phyloP scores from a whole-genome alignment of 163 green algal genomes.

The Picocystis sp. region DNA sequence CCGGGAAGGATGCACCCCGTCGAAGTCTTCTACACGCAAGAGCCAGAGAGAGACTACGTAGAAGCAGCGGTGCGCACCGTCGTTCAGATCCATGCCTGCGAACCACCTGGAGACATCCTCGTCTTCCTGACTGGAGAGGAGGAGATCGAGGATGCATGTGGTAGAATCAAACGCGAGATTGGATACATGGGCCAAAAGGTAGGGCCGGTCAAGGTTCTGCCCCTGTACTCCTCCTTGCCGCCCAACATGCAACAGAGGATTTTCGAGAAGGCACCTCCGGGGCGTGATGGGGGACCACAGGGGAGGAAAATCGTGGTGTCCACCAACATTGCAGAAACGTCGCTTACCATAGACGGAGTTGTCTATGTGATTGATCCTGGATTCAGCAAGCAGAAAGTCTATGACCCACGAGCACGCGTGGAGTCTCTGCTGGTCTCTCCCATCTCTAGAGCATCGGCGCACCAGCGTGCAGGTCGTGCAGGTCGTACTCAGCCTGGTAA shows the following conservation, averaged over 20 bases:
- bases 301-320: conserved; percentile 96
- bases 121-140: conserved; percentile 99
- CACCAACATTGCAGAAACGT: conserved; percentile 99
- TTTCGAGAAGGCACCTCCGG: conserved; percentile 44
- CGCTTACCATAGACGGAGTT: conserved; percentile 97
- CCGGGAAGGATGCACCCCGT: conserved; percentile 87
- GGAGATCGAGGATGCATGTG: conserved; percentile 80
- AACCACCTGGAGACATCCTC: conserved; percentile 79
- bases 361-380: conserved; percentile 99
- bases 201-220: conserved; percentile 65
- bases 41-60: conserved; percentile 95
- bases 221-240: conserved; percentile 93
- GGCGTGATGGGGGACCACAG: conserved; percentile 26
- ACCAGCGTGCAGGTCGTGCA: conserved; percentile 86
- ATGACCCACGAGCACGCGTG: conserved; percentile 93
- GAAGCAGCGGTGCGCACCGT: conserved; percentile 90
- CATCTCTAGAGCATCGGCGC: conserved; percentile 81
- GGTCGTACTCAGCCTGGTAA: conserved; percentile 91
- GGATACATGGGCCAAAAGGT: conserved; percentile 43
- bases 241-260: conserved; percentile 91
- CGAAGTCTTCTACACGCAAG: conserved; percentile 99
- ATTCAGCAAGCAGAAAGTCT: conserved; percentile 99
- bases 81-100: conserved; percentile 83
- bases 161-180: conserved; percentile 69
- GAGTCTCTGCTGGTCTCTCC: conserved; percentile 95